A percentile compares a stretch with the other conserved stretches of the same genome.
These are phyloP conservation scores for Albizia julibrissin DNA, from an alignment of 306 rosid species.

Conservation along the genomic window DNA sequence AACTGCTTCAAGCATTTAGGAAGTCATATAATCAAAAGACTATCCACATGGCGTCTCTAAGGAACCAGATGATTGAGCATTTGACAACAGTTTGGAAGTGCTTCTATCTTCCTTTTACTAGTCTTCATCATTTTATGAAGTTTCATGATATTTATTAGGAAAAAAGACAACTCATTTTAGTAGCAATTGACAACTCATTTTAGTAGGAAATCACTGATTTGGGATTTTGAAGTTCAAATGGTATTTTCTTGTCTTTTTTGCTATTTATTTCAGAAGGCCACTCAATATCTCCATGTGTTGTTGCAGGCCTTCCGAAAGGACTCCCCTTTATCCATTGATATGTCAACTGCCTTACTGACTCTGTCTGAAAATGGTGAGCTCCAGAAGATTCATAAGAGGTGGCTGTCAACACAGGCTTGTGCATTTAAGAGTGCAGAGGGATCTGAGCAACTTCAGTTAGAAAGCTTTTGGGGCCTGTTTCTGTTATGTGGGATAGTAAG, in stretches of 20 bases:
- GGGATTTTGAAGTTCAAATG: too few species aligned
- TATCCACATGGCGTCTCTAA: neutral
- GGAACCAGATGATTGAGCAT: neutral
- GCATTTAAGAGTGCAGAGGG: neutral
- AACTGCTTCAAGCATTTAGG: neutral
- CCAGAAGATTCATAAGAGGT: neutral
- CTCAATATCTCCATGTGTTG: neutral
- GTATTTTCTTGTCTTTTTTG: too few species aligned
- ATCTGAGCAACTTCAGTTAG: neutral
- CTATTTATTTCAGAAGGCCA: neutral
- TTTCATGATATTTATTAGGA: too few species aligned
- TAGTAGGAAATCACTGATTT: too few species aligned
- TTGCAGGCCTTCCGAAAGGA: neutral
- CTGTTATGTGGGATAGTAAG: neutral
- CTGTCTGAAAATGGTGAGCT: neutral
- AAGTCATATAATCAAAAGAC: neutral
- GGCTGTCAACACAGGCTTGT: neutral
- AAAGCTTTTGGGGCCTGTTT: neutral
- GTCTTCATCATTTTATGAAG: neutral
- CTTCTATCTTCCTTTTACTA: neutral
- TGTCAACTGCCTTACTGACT: neutral
- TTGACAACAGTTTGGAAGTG: neutral
- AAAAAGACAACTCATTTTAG: too few species aligned
- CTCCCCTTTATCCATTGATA: slow-evolving; percentile 1
- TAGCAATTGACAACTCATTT: too few species aligned